Base-by-base conservation (phyloP, 768 basidiomycete species). In the Boletellus emodensis region DNA sequence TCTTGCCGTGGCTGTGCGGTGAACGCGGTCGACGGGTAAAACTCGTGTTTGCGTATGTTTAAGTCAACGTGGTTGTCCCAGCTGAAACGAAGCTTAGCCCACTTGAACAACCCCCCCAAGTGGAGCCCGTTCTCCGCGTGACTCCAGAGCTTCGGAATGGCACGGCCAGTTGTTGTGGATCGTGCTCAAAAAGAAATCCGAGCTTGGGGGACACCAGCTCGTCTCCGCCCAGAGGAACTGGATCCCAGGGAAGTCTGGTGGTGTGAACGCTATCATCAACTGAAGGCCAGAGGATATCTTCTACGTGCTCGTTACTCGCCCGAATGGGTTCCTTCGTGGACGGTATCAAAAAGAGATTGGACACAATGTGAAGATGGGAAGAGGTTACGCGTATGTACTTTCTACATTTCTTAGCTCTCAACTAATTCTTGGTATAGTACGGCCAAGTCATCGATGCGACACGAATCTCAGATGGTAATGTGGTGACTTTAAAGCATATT, bases 311-410 rank as follows among this genome's bases (percentile, higher is more conserved):
- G 73, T 1, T 72, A 67, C 46, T 53, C 71, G 4, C 46, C 60
- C n/a, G 55, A 58, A 6, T 53, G 53, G 32, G 68, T 75, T 4
- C 66, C 42, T 22, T 34, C 71, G 62, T 74, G 73, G 73, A 45
- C n/a, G 30, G 17, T 7, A 44, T 52, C 24, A 13, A 51, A 48
- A 2, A 42, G 26, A 12, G 20, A 52, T 26, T 46, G 35, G 28
- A 17, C n/a, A 7, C 11, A 18, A 6, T 55, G 51, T 22, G 59
- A 60, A 46, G 59, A 58, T n/a, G 42, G 48, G 68, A 32, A 40
- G 6, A 44, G 36, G 28, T 13, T 44, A 33, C 9, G 22, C 13
- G 8, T 55, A 62, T 39, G 60, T 65, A 14, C 3, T 6, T 24
- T 24, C 24, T 24, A 24, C 24, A 24, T 6, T 6, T 24, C 24